Evolutionary conservation across 345 rosid species (phyloP).

Genomic region (Pugionium cornutum): DNA sequence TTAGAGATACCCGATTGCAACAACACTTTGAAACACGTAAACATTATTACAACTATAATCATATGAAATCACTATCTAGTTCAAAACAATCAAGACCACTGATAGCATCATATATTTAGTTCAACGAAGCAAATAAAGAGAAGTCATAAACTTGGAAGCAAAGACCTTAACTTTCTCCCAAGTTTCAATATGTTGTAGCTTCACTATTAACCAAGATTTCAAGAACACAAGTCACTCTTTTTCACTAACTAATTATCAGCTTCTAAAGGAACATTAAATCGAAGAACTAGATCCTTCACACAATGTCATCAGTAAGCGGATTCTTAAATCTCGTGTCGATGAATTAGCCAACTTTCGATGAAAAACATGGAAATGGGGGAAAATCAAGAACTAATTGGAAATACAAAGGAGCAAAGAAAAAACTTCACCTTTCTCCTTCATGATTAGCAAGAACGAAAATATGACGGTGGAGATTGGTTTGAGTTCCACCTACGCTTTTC

Average conservation of each 20-base stretch:
- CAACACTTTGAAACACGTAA: slow-evolving; percentile 1
- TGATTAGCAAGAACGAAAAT: slow-evolving; percentile 83
- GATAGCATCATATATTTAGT: background rate
- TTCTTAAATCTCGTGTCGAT: too few relatives aligned
- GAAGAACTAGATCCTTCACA: slow-evolving; percentile 13
- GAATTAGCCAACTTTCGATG: too few relatives aligned
- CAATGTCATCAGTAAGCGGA: too few relatives aligned
- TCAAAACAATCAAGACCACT: background rate
- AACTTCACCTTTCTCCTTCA: slow-evolving; percentile 70
- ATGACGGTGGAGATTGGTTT: slow-evolving; percentile 79
- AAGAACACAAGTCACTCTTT: background rate
- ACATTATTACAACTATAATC: background rate
- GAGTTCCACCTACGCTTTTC: slow-evolving; percentile 72
- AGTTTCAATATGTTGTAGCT: slow-evolving; percentile 4
- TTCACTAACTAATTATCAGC: background rate
- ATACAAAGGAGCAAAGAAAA: too few relatives aligned
- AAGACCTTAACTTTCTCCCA: background rate
- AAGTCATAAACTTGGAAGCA: background rate
- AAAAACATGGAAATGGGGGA: too few relatives aligned
- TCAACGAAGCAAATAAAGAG: background rate
- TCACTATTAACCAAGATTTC: background rate
- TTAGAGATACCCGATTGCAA: background rate
- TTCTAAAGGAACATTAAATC: slow-evolving; percentile 1
- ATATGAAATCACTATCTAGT: background rate
- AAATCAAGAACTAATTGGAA: too few relatives aligned